Percentiles rank a stretch among this genome's conserved stretches.
Conservation (phyloP, 225 moss, liverwort and hornwort genomes). For the Polytrichum formosum region DNA sequence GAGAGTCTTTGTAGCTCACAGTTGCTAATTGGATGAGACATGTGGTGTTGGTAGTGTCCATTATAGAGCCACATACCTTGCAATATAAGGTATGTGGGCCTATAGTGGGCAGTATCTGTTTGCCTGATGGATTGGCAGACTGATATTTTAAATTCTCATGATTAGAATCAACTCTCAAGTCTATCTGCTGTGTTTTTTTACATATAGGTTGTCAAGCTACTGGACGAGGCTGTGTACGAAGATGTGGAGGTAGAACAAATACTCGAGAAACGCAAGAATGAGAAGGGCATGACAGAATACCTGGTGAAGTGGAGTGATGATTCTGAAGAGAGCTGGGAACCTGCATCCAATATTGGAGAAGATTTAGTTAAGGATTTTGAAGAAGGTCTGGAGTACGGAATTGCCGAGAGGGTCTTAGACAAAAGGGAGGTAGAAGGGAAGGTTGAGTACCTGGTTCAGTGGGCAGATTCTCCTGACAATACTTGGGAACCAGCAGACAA, state of each 20-base stretch:
- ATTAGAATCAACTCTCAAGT: too few species aligned
- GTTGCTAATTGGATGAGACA: too few species aligned
- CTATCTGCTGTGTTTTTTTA: too few species aligned
- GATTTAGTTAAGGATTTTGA: slow-evolving; percentile 88
- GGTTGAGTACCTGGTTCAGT: slow-evolving; percentile 73
- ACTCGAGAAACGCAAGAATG: slow-evolving; percentile 69
- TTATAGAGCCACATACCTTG: too few species aligned
- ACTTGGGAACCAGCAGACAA: slow-evolving; percentile 85
- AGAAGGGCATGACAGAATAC: slow-evolving; percentile 58
- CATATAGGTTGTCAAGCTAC: slow-evolving; percentile 69
- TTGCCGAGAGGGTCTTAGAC: slow-evolving; percentile 73
- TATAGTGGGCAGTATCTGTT: too few species aligned
- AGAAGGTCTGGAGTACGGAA: slow-evolving; percentile 87
- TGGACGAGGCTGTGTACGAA: slow-evolving; percentile 87
- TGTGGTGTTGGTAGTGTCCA: too few species aligned
- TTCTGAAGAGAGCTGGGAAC: slow-evolving; percentile 81
- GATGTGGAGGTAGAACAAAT: slow-evolving; percentile 90
- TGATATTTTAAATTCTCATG: too few species aligned
- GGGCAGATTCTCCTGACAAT: slow-evolving; percentile 68
- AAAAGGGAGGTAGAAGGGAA: slow-evolving; percentile 62
- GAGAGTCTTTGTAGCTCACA: too few species aligned
- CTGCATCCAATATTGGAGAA: slow-evolving; percentile 66
- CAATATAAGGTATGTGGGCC: too few species aligned
- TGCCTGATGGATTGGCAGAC: too few species aligned
- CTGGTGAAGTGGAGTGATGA: slow-evolving; percentile 92